These are phyloP conservation scores for Aureoboletus auriporus DNA, from an alignment of 768 basidiomycete genomes.

Conservation along the genomic window DNA sequence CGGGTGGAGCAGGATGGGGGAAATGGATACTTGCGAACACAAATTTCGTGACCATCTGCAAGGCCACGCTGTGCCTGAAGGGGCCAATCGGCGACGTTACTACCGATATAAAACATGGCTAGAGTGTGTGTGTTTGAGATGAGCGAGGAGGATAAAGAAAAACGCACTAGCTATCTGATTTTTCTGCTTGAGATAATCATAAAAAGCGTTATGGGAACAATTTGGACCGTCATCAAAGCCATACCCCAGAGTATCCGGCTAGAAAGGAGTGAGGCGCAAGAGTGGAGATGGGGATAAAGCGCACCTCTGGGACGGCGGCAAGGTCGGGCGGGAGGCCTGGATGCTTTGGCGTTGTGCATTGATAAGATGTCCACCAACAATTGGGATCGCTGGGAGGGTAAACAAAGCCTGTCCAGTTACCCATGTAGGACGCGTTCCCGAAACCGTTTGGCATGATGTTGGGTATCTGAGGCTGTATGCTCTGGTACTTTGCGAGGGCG, in stretches of 20 bases:
- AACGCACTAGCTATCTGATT: slow-evolving; percentile 52
- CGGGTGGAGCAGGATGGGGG: not conserved
- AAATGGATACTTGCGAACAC: slow-evolving; percentile 46
- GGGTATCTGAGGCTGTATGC: slow-evolving; percentile 42
- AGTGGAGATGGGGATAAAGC: slow-evolving; percentile 2
- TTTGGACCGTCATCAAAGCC: slow-evolving; percentile 66
- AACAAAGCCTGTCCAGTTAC: slow-evolving; percentile 30
- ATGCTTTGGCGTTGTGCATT: too few species aligned
- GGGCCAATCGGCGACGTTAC: slow-evolving; percentile 54
- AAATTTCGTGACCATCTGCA: slow-evolving; percentile 57
- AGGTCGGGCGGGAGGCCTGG: slow-evolving; percentile 25
- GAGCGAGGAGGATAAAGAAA: too few species aligned
- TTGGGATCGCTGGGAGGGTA: slow-evolving; percentile 41
- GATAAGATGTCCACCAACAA: slow-evolving; percentile 38
- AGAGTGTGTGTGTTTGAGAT: not conserved
- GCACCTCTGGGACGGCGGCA: slow-evolving; percentile 44
- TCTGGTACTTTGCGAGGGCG: slow-evolving; percentile 40
- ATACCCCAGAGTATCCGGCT: slow-evolving; percentile 54
- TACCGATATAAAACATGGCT: slow-evolving; percentile 65
- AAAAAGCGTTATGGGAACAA: slow-evolving; percentile 61
- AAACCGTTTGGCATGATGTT: slow-evolving; percentile 40
- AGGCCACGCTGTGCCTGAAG: slow-evolving; percentile 51
- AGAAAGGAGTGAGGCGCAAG: not conserved
- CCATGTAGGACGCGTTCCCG: slow-evolving; percentile 19
- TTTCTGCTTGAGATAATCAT: slow-evolving; percentile 46